Conservation (phyloP, 192 early-diverging fungal genomes). For the Podila verticillata region DNA sequence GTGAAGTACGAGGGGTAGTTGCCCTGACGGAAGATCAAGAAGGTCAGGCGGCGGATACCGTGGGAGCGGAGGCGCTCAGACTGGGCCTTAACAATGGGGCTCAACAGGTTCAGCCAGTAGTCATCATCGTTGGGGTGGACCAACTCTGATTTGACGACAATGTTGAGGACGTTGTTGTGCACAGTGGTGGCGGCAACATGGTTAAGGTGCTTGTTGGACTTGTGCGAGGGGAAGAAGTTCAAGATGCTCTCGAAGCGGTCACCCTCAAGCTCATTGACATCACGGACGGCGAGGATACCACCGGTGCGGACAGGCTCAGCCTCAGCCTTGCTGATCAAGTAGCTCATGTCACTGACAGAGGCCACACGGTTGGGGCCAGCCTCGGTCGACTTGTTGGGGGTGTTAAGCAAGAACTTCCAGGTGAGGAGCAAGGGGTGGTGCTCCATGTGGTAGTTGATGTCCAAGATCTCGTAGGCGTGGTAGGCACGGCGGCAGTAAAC, state of each 20-base stretch:
- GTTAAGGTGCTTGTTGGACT: slow-evolving; percentile 40
- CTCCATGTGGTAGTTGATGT: slow-evolving; percentile 79
- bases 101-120: slow-evolving; percentile 68
- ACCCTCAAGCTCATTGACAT: slow-evolving; percentile 73
- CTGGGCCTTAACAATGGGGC: slow-evolving; percentile 67
- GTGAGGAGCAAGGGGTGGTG: slow-evolving; percentile 73
- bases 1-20: slow-evolving; percentile 95
- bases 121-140: slow-evolving; percentile 75
- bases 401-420: slow-evolving; percentile 81
- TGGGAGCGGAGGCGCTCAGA: slow-evolving; percentile 73
- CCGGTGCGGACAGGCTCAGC: slow-evolving; percentile 85
- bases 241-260: slow-evolving; percentile 66
- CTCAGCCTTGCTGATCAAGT: slow-evolving; percentile 75
- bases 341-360: slow-evolving; percentile 84
- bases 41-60: slow-evolving; percentile 88
- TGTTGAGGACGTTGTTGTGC: slow-evolving; percentile 83
- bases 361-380: slow-evolving; percentile 74
- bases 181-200: slow-evolving; percentile 23
- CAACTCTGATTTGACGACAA: slow-evolving; percentile 77
- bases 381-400: slow-evolving; percentile 54
- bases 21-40: slow-evolving; percentile 85
- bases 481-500: slow-evolving; percentile 97
- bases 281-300: slow-evolving; percentile 80
- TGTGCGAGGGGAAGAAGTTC: slow-evolving; percentile 65
- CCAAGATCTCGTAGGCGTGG: slow-evolving; percentile 95